These are phyloP conservation scores for Boletus speciosus DNA, from an alignment of 768 basidiomycete genomes.

Conservation along the genomic window DNA sequence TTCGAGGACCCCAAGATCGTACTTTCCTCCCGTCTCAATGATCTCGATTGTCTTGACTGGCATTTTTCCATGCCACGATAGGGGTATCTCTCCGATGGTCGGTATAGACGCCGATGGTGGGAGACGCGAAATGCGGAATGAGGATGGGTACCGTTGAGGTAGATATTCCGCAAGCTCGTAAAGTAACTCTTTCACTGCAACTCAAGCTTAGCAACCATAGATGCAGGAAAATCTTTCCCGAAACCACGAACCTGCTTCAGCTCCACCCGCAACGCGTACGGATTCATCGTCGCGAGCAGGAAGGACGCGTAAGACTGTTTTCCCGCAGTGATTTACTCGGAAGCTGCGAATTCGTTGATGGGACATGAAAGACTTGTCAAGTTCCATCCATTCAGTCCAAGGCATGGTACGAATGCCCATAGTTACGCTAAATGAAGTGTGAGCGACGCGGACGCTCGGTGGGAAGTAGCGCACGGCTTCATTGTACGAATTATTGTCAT, in stretches of 20 bases:
- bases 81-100: slow-evolving; percentile 21
- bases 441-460: neutral
- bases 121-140: slow-evolving; percentile 52
- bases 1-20: slow-evolving; percentile 44
- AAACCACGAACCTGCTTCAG: slow-evolving; percentile 28
- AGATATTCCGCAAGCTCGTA: slow-evolving; percentile 71
- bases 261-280: slow-evolving; percentile 28
- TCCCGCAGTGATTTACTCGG: slow-evolving; percentile 50
- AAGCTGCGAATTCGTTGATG: slow-evolving; percentile 58
- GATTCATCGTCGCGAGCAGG: slow-evolving; percentile 42
- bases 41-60: slow-evolving; percentile 55
- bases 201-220: neutral
- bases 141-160: slow-evolving; percentile 57
- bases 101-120: slow-evolving; percentile 10
- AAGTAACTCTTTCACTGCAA: slow-evolving; percentile 58
- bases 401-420: slow-evolving; percentile 72
- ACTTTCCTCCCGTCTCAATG: slow-evolving; percentile 46
- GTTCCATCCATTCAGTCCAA: slow-evolving; percentile 76
- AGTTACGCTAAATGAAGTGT: slow-evolving; percentile 46
- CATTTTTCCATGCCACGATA: slow-evolving; percentile 42
- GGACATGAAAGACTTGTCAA: slow-evolving; percentile 54
- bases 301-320: slow-evolving; percentile 48
- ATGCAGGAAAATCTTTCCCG: neutral
- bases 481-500: neutral
- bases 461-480: neutral